Percentiles rank a stretch among this genome's conserved stretches.
Conservation (phyloP, 352 stramenopile genomes). For the Achlya hypogyna region DNA sequence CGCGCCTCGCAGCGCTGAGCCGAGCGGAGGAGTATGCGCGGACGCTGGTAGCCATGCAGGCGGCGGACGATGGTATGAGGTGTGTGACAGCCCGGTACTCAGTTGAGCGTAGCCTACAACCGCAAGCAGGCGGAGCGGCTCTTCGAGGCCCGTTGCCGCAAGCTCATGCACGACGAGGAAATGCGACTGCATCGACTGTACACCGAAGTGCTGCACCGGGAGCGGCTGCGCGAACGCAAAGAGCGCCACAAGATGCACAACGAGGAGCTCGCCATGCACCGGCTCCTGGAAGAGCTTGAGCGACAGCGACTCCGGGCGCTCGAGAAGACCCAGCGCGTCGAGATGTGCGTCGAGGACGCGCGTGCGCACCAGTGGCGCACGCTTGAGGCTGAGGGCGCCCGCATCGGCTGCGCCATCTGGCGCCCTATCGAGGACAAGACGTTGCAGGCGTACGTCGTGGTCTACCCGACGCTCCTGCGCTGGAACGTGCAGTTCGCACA, state of each 20-base stretch:
- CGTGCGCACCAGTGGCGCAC: constrained; percentile 6
- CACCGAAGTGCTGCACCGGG: constrained; percentile 25
- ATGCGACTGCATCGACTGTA: constrained; percentile 35
- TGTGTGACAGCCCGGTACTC: background rate
- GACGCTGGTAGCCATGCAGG: constrained; percentile 36
- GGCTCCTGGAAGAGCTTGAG: constrained; percentile 5
- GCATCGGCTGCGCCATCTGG: constrained; percentile 9
- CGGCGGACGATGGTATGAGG: constrained; percentile 25
- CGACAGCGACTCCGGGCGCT: background rate
- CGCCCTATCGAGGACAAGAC: constrained; percentile 6
- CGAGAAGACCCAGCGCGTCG: constrained; percentile 9
- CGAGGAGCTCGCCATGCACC: constrained; percentile 28
- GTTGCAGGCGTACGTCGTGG: background rate
- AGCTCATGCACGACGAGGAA: constrained; percentile 61
- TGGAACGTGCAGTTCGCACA: background rate
- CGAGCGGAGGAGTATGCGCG: constrained; percentile 29
- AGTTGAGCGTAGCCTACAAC: constrained; percentile 13
- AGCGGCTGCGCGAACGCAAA: constrained; percentile 31
- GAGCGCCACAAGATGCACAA: constrained; percentile 39
- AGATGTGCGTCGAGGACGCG: constrained; percentile 17
- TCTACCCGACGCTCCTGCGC: constrained; percentile 5
- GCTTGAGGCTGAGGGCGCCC: background rate
- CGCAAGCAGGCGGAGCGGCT: constrained; percentile 31
- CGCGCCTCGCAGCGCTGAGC: constrained; percentile 4
- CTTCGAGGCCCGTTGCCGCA: constrained; percentile 40